Evolutionary conservation across 2,329 filamentous ascomycete species (phyloP).

Genomic region (Shiraia sp.): DNA sequence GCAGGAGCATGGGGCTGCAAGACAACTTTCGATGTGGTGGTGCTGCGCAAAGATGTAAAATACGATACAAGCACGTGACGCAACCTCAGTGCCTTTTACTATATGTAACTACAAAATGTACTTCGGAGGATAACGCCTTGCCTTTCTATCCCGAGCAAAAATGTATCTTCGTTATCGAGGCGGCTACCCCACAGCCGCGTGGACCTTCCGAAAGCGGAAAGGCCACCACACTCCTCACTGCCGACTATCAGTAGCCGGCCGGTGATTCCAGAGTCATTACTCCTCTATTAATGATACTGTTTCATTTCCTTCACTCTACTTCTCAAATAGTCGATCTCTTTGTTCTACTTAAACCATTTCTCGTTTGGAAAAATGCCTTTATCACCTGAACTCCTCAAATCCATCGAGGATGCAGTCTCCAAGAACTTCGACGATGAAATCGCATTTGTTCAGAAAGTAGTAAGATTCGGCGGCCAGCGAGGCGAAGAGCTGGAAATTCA

Average conservation of each 20-base stretch:
- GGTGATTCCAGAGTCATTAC: too few relatives aligned
- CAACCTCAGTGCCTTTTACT: too few relatives aligned
- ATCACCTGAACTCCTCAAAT: conserved; percentile 8
- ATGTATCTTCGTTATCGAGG: background rate
- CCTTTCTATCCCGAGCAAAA: too few relatives aligned
- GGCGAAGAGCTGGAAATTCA: conserved; percentile 19
- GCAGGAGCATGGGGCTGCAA: conserved; percentile 23
- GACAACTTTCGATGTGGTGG: conserved; percentile 28
- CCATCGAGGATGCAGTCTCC: conserved; percentile 16
- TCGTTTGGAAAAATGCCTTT: conserved; percentile 9
- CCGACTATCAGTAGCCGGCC: too few relatives aligned
- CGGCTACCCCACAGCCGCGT: too few relatives aligned
- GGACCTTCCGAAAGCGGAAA: too few relatives aligned
- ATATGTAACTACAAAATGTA: too few relatives aligned
- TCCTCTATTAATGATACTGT: too few relatives aligned
- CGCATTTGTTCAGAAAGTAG: conserved; percentile 18
- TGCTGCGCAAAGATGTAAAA: conserved; percentile 18
- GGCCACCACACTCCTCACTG: too few relatives aligned
- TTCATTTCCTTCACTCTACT: too few relatives aligned
- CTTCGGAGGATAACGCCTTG: too few relatives aligned
- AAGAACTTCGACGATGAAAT: conserved; percentile 21
- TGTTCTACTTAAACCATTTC: background rate
- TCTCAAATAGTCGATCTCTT: too few relatives aligned
- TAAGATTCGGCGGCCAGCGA: conserved; percentile 22
- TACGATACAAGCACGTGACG: background rate